Evolutionary conservation across 2,329 filamentous ascomycete genomes (phyloP).

Genomic region (Ustulina deusta): DNA sequence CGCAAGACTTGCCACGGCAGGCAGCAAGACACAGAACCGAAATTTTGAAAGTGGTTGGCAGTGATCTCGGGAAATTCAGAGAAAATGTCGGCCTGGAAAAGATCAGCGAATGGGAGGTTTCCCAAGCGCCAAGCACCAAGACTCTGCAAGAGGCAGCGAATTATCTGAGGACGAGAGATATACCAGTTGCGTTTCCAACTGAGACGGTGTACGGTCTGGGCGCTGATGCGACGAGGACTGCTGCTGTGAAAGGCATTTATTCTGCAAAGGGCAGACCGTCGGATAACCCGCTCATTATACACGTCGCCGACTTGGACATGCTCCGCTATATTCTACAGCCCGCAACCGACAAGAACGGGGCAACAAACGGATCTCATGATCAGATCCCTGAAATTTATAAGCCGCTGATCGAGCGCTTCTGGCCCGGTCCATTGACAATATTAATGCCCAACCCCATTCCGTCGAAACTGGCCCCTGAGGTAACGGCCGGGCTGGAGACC

Average conservation of each 20-base stretch:
- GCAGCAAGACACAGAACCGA: conserved; percentile 39
- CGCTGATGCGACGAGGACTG: conserved; percentile 90
- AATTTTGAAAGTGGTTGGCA: conserved; percentile 44
- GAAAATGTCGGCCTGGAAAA: conserved; percentile 44
- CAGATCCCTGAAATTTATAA: conserved; percentile 80
- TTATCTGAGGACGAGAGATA: conserved; percentile 72
- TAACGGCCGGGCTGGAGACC: conserved; percentile 84
- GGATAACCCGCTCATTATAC: conserved; percentile 96
- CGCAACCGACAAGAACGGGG: conserved; percentile 41
- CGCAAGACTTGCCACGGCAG: conserved; percentile 45
- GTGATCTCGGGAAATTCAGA: conserved; percentile 46
- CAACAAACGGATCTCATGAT: conserved; percentile 50
- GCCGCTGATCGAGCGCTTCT: conserved; percentile 83
- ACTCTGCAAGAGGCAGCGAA: conserved; percentile 73
- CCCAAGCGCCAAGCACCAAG: conserved; percentile 42
- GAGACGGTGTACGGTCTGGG: conserved; percentile 98
- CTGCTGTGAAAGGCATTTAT: conserved; percentile 91
- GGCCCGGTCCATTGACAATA: conserved; percentile 95
- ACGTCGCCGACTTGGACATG: conserved; percentile 85
- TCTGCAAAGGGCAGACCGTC: conserved; percentile 88
- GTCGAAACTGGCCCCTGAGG: conserved; percentile 84
- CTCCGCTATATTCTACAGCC: conserved; percentile 70
- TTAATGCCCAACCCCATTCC: conserved; percentile 80
- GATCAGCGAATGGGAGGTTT: conserved; percentile 47
- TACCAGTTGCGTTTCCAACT: conserved; percentile 93